These are phyloP conservation scores for Styphnolobium japonicum DNA, from an alignment of 306 rosid genomes.

Conservation along the genomic window DNA sequence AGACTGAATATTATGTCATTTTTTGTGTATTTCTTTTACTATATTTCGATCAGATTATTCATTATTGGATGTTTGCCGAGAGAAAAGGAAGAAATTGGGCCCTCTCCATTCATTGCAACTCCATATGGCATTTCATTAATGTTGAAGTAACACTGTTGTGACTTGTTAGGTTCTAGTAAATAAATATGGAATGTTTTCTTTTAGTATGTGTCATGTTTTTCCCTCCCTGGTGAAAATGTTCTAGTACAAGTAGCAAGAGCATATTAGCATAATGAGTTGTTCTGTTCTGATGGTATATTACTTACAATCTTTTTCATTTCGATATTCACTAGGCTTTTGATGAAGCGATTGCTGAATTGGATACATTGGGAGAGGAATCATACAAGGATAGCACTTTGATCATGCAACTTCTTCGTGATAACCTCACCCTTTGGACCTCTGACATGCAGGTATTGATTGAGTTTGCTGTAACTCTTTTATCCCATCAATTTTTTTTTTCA, in stretches of 20 bases:
- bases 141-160: slow-evolving; percentile 18
- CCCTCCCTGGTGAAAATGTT: neutral
- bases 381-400: slow-evolving; percentile 99
- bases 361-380: slow-evolving; percentile 94
- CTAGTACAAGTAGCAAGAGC: neutral
- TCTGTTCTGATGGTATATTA: neutral
- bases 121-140: neutral
- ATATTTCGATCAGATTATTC: neutral
- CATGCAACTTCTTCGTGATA: slow-evolving; percentile 99
- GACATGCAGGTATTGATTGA: slow-evolving; percentile 85
- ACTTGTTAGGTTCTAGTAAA: slow-evolving; percentile 9
- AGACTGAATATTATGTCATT: neutral
- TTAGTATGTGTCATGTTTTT: neutral
- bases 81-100: neutral
- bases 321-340: slow-evolving; percentile 71
- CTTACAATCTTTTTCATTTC: neutral
- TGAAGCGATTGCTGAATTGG: slow-evolving; percentile 98
- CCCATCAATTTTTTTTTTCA: too few species aligned
- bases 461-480: neutral
- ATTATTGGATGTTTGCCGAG: neutral
- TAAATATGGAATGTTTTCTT: neutral
- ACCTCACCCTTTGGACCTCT: slow-evolving; percentile 98
- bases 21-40: neutral
- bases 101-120: neutral
- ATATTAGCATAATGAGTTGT: neutral